Base-by-base conservation (phyloP, 2,329 filamentous ascomycete genomes). In the Biscogniauxia mediterranea region DNA sequence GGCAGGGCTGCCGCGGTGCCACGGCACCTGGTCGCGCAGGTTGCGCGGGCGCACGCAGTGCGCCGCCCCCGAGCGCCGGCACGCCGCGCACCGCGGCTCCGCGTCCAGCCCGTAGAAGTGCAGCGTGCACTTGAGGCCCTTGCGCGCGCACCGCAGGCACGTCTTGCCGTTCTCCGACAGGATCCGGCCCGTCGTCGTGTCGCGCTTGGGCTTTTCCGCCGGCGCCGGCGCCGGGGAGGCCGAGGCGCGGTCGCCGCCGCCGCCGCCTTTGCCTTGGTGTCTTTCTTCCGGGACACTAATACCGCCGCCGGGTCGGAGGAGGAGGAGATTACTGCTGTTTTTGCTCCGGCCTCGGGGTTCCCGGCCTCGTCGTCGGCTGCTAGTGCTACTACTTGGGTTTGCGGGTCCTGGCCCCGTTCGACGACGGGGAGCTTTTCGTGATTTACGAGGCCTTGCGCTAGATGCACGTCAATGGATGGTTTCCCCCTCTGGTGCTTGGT, bases 91-190 rank as follows among this genome's bases (percentile, higher is more conserved):
- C 56, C 63, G 64, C 1, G 21, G 23, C 15, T 64, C 66, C 1
- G 5, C n/a, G 13, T 68, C 64, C n/a, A 59, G 51, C 1, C 63
- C 66, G 3, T 60, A 0, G 58, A 63, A 71, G 9, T 54, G 61
- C 0, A 72, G 63, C 7, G 71, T 73, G 61, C 71, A 73, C 6
- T 54, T 57, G 0, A 71, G 67, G 1, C 56, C 65, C 20, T 71
- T 69, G 17, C 67, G 62, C 3, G 42, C 51, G 32, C 70, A 73
- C 7, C 66, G 56, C 1, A 72, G 54, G 54, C 70, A 73, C n/a
- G 64, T 52, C 2, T 54, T 60, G 1, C 62, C 63, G 15, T 62
- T 53, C 3, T 68, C 38, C 1, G 61, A 56, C 1, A 72, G 23
- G 1, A 15, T 11, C 2, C 67, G 60, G 5, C 70, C 70, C 0